phyloP scores from a whole-genome alignment of 2,329 filamentous ascomycete species.

The Colletotrichum plurivorum region DNA sequence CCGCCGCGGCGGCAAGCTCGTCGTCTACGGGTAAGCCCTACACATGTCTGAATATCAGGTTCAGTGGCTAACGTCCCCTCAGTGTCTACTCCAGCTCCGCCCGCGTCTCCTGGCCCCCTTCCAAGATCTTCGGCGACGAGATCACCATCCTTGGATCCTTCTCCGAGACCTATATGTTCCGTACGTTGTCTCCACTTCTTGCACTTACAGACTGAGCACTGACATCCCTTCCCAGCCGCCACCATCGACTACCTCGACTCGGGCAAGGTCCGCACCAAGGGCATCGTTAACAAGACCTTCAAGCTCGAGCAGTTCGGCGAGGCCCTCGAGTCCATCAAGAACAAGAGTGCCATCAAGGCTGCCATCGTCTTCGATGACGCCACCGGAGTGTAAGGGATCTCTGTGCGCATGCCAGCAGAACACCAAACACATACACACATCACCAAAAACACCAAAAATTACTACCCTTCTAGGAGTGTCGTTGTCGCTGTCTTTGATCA shows the following conservation, averaged over 20 bases:
- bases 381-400: constrained; percentile 41
- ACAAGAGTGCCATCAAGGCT: constrained; percentile 82
- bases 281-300: constrained; percentile 82
- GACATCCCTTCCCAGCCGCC: constrained; percentile 49
- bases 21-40: constrained; percentile 70
- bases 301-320: constrained; percentile 81
- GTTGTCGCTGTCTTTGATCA: constrained; percentile 19
- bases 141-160: constrained; percentile 82
- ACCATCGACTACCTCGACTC: constrained; percentile 69
- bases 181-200: constrained; percentile 49
- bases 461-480: background rate
- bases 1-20: constrained; percentile 78
- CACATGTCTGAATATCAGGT: too few relatives aligned
- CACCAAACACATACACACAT: constrained; percentile 5
- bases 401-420: constrained; percentile 33
- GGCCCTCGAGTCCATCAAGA: constrained; percentile 78
- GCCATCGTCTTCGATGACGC: constrained; percentile 77
- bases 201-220: constrained; percentile 7
- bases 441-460: background rate
- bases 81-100: constrained; percentile 75
- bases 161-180: constrained; percentile 82
- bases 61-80: constrained; percentile 12
- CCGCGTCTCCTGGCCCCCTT: constrained; percentile 77
- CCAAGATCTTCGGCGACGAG: constrained; percentile 78
- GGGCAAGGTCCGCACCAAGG: constrained; percentile 73